Evolutionary conservation across 1,284 basidiomycete species (phyloP), one percentile per base, ranked within the genome.

Genomic region (Ustilago vetiveriae): DNA sequence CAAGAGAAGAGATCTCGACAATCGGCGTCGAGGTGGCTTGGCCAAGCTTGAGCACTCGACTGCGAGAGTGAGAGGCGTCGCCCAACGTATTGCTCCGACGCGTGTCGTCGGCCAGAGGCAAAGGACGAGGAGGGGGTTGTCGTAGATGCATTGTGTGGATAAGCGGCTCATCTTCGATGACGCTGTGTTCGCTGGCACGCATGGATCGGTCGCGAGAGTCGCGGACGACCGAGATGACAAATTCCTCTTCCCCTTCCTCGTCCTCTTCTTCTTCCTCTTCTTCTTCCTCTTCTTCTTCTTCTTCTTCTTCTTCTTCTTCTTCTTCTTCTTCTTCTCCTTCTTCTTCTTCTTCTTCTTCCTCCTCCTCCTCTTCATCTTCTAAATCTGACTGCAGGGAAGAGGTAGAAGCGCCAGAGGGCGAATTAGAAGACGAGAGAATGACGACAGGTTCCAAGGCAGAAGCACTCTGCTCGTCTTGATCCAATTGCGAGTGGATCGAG

Each of bases 1-100:
- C 74, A 14, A 77, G 57, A 16, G 69, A 73, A 8, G 75, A 67
- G 26, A 79, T 68, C 43, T 79, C 75, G 23, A 79, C 55, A 30
- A 77, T 75, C 2, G 74, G 65, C 13, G 76, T 76, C 0, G 74
- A 71, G 5, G 68, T 62, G 1, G 56, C 37, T 29, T 72, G 72
- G 6, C 62, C 44, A 17, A 76, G 76, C 53, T 75, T 76, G 27
- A 71, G 44, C 2, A 72, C 64, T 11, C 76, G 74, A 24, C 57
- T 62, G 41, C 60, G 60, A 5, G 67, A 70, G 47, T 63, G 59
- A 1, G 66, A 69, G 13, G 55, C 55, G 23, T 69, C 66, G 27
- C 17, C 66, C 5, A 32, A 8, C 3, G 37, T 52, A 19, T 26
- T 21, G 19, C 22, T 33, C 19, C 17, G 27, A 24, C 29, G 19